phyloP scores from a whole-genome alignment of 1,139 yeast genomes.

The Kluyveromyces sp. region DNA sequence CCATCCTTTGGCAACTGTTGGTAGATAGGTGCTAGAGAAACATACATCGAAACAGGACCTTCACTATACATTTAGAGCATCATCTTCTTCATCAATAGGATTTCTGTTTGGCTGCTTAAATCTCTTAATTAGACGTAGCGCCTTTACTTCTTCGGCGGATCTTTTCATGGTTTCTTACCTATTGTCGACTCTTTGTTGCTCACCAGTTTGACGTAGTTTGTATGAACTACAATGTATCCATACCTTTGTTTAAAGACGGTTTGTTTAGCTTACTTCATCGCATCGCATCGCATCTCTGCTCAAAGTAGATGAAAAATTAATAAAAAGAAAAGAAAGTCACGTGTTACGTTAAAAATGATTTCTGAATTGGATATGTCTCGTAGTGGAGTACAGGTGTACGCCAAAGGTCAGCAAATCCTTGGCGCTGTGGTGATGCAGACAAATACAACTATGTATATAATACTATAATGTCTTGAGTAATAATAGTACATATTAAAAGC shows the following conservation, averaged over 20 bases:
- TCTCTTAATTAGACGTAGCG: conserved; percentile 22
- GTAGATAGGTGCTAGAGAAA: conserved; percentile 81
- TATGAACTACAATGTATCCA: not conserved
- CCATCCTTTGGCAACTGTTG: conserved; percentile 65
- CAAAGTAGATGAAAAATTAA: not conserved
- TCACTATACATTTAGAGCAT: conserved; percentile 27
- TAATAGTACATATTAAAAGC: no score
- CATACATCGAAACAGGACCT: conserved; percentile 57
- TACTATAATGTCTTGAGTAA: no score
- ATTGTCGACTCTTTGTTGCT: not conserved
- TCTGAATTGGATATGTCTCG: no score
- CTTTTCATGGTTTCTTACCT: conserved; percentile 12
- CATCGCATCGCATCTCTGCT: conserved; percentile 2
- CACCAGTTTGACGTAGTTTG: not conserved
- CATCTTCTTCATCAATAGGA: conserved; percentile 23
- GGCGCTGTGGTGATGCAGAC: no score
- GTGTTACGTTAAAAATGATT: not conserved
- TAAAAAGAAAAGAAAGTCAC: not conserved
- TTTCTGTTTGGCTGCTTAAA: conserved; percentile 23
- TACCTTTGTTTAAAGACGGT: not conserved
- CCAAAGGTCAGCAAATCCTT: no score
- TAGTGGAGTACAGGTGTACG: no score
- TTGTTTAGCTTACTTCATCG: not conserved
- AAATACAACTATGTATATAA: no score
- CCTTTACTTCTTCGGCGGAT: conserved; percentile 15